These are phyloP conservation scores for Bretschneidera sinensis DNA, from an alignment of 345 rosid species.

Conservation along the genomic window DNA sequence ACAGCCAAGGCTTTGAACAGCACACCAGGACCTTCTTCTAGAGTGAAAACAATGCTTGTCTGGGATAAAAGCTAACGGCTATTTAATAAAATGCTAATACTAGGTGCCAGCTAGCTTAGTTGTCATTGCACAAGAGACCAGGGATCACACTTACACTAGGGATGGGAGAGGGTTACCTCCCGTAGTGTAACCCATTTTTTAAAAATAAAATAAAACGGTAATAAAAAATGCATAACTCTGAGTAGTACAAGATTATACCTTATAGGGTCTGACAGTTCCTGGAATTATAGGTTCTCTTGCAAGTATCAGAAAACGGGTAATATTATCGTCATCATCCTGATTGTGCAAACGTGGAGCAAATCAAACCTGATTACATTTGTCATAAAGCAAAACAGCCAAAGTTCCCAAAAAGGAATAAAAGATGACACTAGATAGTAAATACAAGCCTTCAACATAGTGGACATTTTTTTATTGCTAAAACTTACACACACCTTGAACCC, in stretches of 20 bases:
- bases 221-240: background rate
- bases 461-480: too few relatives aligned
- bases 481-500: too few relatives aligned
- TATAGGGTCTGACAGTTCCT: slow-evolving; percentile 57
- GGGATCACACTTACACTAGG: too few relatives aligned
- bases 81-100: background rate
- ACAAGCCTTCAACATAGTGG: background rate
- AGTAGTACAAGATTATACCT: slow-evolving; percentile 35
- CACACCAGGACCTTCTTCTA: slow-evolving; percentile 95
- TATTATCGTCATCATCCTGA: slow-evolving; percentile 70
- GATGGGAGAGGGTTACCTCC: too few relatives aligned
- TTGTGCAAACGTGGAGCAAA: slow-evolving; percentile 11
- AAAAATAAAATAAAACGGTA: too few relatives aligned
- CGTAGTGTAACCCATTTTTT: too few relatives aligned
- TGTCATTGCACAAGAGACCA: too few relatives aligned
- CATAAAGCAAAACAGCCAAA: slow-evolving; percentile 1
- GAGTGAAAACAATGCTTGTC: slow-evolving; percentile 93
- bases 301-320: slow-evolving; percentile 87
- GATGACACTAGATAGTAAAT: background rate
- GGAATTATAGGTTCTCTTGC: slow-evolving; percentile 90
- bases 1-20: slow-evolving; percentile 90
- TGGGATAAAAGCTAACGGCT: slow-evolving; percentile 23
- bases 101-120: too few relatives aligned
- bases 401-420: background rate
- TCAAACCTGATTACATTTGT: slow-evolving; percentile 4